phyloP scores from a whole-genome alignment of 257 asterid species.

The Fraxinus cuspidata region DNA sequence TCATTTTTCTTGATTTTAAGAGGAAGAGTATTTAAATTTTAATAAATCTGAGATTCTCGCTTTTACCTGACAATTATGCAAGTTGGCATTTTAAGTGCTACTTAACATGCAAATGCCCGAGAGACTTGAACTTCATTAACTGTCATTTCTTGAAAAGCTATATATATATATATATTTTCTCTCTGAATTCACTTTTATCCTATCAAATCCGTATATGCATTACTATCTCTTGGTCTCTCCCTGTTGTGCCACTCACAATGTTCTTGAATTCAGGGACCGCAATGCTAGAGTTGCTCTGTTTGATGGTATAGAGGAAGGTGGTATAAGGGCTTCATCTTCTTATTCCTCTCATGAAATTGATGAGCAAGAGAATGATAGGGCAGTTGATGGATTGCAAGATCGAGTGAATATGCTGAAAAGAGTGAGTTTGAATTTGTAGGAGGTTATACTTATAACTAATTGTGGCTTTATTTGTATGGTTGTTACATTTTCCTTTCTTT shows the following conservation, averaged over 20 bases:
- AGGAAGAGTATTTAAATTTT: background rate
- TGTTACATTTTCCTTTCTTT: background rate
- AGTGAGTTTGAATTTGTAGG: slow-evolving; percentile 42
- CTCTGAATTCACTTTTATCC: background rate
- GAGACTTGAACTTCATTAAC: slow-evolving; percentile 2
- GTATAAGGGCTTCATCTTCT: slow-evolving; percentile 78
- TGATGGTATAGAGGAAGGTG: slow-evolving; percentile 99
- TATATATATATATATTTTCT: background rate
- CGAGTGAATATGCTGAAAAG: slow-evolving; percentile 82
- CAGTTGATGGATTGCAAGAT: slow-evolving; percentile 79
- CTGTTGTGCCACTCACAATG: background rate
- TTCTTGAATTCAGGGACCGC: slow-evolving; percentile 61
- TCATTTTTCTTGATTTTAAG: background rate
- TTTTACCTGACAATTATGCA: too few species aligned
- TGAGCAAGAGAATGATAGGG: slow-evolving; percentile 87
- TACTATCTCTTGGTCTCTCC: background rate
- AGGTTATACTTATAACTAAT: background rate
- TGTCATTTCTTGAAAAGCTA: slow-evolving; percentile 6
- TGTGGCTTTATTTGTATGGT: background rate
- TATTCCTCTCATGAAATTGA: slow-evolving; percentile 85
- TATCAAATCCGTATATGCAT: background rate
- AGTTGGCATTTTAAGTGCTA: too few species aligned
- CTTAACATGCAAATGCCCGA: background rate
- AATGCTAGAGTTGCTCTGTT: slow-evolving; percentile 76
- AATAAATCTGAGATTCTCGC: too few species aligned